A percentile compares a stretch with the other conserved stretches of the same genome.
phyloP scores from a whole-genome alignment of 2,329 filamentous ascomycete species.

The Huntiella savannae region DNA sequence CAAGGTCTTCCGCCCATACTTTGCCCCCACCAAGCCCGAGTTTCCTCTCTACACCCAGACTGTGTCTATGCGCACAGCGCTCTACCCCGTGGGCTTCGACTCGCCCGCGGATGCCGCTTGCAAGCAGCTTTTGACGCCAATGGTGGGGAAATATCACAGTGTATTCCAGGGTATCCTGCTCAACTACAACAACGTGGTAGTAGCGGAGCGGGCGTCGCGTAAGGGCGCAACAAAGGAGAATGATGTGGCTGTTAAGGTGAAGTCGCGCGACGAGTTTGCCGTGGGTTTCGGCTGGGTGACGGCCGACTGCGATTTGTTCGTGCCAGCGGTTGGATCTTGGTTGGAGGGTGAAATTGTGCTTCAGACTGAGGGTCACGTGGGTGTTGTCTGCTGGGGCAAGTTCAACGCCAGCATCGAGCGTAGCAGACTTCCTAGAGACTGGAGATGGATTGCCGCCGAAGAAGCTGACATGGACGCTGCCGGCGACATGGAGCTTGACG shows the following conservation, averaged over 20 bases:
- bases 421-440: slow-evolving; percentile 52
- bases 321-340: slow-evolving; percentile 51
- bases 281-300: slow-evolving; percentile 79
- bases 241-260: slow-evolving; percentile 23
- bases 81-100: slow-evolving; percentile 52
- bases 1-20: slow-evolving; percentile 21
- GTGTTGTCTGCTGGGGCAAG: slow-evolving; percentile 72
- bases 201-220: slow-evolving; percentile 40
- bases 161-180: slow-evolving; percentile 56
- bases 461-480: slow-evolving; percentile 23
- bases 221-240: slow-evolving; percentile 28
- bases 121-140: slow-evolving; percentile 54
- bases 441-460: slow-evolving; percentile 56
- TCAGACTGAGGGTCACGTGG: slow-evolving; percentile 75
- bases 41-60: slow-evolving; percentile 66
- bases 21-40: slow-evolving; percentile 21
- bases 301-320: slow-evolving; percentile 68
- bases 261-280: slow-evolving; percentile 60
- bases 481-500: slow-evolving; percentile 31
- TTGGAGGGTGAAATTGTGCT: slow-evolving; percentile 71
- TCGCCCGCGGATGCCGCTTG: slow-evolving; percentile 52
- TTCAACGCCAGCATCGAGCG: slow-evolving; percentile 82
- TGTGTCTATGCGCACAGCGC: slow-evolving; percentile 59
- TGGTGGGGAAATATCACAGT: slow-evolving; percentile 59
- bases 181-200: slow-evolving; percentile 47